Percentiles rank a stretch among this genome's conserved stretches.
Conservation (phyloP, 2,329 filamentous ascomycete species). For the Trichophyton schoenleinii region DNA sequence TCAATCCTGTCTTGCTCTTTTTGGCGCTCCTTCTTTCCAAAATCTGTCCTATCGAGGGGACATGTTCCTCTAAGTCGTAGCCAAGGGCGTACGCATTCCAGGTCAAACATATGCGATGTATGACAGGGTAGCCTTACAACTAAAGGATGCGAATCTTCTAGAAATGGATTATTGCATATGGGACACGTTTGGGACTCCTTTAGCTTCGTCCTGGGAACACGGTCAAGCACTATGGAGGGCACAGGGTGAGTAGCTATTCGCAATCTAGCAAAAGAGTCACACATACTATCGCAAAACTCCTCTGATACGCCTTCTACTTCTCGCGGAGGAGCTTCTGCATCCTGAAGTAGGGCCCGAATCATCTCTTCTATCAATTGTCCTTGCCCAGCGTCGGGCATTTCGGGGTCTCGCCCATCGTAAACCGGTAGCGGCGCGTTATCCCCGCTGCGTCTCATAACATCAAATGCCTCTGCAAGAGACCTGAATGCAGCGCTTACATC, state of each 20-base stretch:
- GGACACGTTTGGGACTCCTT: slow-evolving; percentile 44
- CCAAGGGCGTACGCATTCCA: slow-evolving; percentile 55
- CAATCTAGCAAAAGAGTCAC: not conserved
- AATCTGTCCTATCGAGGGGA: slow-evolving; percentile 47
- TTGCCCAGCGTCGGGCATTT: slow-evolving; percentile 20
- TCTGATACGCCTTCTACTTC: slow-evolving; percentile 51
- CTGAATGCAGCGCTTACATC: slow-evolving; percentile 49
- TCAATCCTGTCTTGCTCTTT: slow-evolving; percentile 40
- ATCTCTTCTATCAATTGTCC: slow-evolving; percentile 38
- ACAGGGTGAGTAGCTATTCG: not conserved
- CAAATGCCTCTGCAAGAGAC: slow-evolving; percentile 48
- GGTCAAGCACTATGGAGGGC: slow-evolving; percentile 38
- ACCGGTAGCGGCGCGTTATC: slow-evolving; percentile 26
- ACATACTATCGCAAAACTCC: slow-evolving; percentile 43
- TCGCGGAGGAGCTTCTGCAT: slow-evolving; percentile 46
- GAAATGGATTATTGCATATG: slow-evolving; percentile 48
- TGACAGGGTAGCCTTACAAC: slow-evolving; percentile 52
- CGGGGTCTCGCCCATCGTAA: slow-evolving; percentile 30
- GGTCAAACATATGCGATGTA: slow-evolving; percentile 49
- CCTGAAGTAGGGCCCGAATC: slow-evolving; percentile 43
- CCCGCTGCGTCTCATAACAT: slow-evolving; percentile 42
- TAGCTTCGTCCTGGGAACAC: slow-evolving; percentile 44
- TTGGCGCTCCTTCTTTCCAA: slow-evolving; percentile 44
- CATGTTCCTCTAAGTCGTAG: slow-evolving; percentile 52
- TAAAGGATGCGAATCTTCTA: slow-evolving; percentile 52